Conservation (phyloP, 2,329 filamentous ascomycete genomes). For the Piedraia hortae region DNA sequence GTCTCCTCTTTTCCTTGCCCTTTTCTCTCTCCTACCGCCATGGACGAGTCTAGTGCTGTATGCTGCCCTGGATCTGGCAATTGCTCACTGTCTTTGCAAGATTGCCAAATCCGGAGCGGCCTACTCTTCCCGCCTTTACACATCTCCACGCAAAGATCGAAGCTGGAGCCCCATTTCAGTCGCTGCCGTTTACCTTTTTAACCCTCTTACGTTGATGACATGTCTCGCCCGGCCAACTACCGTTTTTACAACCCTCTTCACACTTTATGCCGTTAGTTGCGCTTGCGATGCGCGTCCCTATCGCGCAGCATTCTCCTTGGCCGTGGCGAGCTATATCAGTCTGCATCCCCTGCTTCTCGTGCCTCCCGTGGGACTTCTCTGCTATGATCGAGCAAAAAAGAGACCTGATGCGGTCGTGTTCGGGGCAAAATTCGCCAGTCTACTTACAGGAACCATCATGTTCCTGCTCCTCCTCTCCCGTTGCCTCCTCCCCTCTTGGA, state of each 20-base stretch:
- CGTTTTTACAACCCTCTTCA: constrained; percentile 67
- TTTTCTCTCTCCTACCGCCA: constrained; percentile 73
- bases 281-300: constrained; percentile 44
- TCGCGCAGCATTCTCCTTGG: constrained; percentile 57
- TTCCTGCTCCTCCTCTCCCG: constrained; percentile 44
- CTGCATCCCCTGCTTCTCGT: constrained; percentile 76
- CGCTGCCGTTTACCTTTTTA: constrained; percentile 76
- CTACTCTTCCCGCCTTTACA: constrained; percentile 43
- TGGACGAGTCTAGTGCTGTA: constrained; percentile 51
- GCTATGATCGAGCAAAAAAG: constrained; percentile 30
- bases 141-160: constrained; percentile 48
- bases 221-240: constrained; percentile 75
- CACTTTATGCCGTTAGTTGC: constrained; percentile 57
- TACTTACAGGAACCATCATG: constrained; percentile 29
- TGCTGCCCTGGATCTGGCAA: constrained; percentile 51
- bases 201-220: constrained; percentile 74
- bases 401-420: constrained; percentile 3
- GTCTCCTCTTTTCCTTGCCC: constrained; percentile 66
- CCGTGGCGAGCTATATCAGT: constrained; percentile 70
- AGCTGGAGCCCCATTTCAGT: constrained; percentile 49
- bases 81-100: constrained; percentile 47
- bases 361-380: constrained; percentile 53
- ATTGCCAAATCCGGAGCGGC: constrained; percentile 66
- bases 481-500: constrained; percentile 53
- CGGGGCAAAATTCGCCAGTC: constrained; percentile 8